These are phyloP conservation scores for Zymoseptoria brevis DNA, from an alignment of 2,329 filamentous ascomycete species.

Conservation along the genomic window DNA sequence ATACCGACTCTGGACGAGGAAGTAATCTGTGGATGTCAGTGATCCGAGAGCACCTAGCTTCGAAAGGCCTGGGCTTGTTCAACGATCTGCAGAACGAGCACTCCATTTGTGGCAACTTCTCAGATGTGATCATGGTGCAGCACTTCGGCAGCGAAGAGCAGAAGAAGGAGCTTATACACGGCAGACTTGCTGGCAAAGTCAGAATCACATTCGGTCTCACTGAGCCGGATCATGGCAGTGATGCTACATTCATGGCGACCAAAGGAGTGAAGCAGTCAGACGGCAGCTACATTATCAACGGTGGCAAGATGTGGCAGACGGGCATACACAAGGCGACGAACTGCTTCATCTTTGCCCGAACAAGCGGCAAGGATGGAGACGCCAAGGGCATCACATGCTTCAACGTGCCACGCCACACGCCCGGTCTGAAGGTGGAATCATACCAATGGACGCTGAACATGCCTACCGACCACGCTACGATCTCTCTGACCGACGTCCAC, in stretches of 20 bases:
- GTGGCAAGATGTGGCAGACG: slow-evolving; percentile 58
- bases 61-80: slow-evolving; percentile 52
- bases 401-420: slow-evolving; percentile 46
- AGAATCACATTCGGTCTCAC: slow-evolving; percentile 55
- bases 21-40: slow-evolving; percentile 57
- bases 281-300: slow-evolving; percentile 48
- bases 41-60: slow-evolving; percentile 52
- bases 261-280: slow-evolving; percentile 39
- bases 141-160: slow-evolving; percentile 52
- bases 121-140: slow-evolving; percentile 54
- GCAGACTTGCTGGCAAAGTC: slow-evolving; percentile 46
- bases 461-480: slow-evolving; percentile 58
- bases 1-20: slow-evolving; percentile 35
- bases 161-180: slow-evolving; percentile 46
- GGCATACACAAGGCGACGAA: slow-evolving; percentile 56
- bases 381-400: slow-evolving; percentile 54
- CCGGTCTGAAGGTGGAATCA: slow-evolving; percentile 47
- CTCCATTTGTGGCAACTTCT: slow-evolving; percentile 55
- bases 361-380: slow-evolving; percentile 45
- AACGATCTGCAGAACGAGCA: slow-evolving; percentile 60
- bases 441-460: slow-evolving; percentile 61
- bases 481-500: slow-evolving; percentile 50
- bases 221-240: slow-evolving; percentile 54
- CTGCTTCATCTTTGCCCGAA: slow-evolving; percentile 55
- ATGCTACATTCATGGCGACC: slow-evolving; percentile 56